These are phyloP conservation scores for Aphanomyces euteiches DNA, from an alignment of 352 stramenopile genomes.

Conservation along the genomic window DNA sequence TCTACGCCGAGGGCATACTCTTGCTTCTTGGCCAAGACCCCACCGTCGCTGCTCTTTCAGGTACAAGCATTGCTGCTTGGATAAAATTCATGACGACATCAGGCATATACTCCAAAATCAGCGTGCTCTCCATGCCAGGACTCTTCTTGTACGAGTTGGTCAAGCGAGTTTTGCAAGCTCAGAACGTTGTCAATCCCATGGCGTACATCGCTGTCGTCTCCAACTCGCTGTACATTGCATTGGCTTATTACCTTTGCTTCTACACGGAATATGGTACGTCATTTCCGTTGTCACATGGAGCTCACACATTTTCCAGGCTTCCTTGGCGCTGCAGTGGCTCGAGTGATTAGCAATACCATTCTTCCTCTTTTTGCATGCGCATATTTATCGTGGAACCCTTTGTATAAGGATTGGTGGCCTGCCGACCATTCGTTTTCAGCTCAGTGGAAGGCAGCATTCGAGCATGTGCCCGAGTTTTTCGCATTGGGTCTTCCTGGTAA, in stretches of 20 bases:
- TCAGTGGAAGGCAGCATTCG: conserved; percentile 26
- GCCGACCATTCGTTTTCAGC: background rate
- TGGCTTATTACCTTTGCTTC: conserved; percentile 27
- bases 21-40: conserved; percentile 14
- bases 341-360: background rate
- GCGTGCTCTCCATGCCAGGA: conserved; percentile 34
- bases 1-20: conserved; percentile 15
- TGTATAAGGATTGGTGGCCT: conserved; percentile 25
- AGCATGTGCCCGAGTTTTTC: conserved; percentile 30
- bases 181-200: conserved; percentile 43
- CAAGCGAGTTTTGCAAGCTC: conserved; percentile 39
- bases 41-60: conserved; percentile 5
- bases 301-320: conserved; percentile 18
- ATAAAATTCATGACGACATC: conserved; percentile 33
- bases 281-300: background rate
- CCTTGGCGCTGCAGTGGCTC: conserved; percentile 25
- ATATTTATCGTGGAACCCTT: conserved; percentile 22
- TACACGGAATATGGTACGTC: conserved; percentile 11
- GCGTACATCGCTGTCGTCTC: conserved; percentile 35
- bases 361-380: conserved; percentile 9
- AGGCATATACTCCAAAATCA: conserved; percentile 27
- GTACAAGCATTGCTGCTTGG: background rate
- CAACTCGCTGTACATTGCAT: conserved; percentile 18
- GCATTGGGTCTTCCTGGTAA: conserved; percentile 47
- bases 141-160: conserved; percentile 43